phyloP scores from a whole-genome alignment of 1,284 basidiomycete genomes.

The Thelephora terrestris region DNA sequence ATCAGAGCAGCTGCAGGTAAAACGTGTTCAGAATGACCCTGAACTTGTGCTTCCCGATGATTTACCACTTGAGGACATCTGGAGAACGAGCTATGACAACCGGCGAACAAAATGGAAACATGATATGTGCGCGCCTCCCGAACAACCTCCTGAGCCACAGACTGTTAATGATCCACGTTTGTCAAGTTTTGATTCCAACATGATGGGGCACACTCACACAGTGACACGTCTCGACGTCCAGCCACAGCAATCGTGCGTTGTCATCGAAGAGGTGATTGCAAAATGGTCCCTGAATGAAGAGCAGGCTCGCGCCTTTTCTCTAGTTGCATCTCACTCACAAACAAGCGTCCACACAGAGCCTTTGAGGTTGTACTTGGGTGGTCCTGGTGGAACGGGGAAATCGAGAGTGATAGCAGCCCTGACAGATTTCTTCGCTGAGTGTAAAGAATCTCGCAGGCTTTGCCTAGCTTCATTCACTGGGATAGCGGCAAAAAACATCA shows the following conservation, averaged over 20 bases:
- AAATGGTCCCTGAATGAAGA: constrained; percentile 19
- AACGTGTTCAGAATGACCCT: no score
- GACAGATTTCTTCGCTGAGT: constrained; percentile 17
- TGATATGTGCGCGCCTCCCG: no score
- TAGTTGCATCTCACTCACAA: constrained; percentile 19
- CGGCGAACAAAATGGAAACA: no score
- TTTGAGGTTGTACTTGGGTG: constrained; percentile 18
- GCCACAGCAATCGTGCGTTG: neutral
- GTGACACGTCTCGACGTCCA: neutral
- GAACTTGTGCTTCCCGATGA: no score
- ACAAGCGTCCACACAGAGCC: neutral
- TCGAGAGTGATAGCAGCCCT: constrained; percentile 25
- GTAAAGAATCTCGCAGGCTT: constrained; percentile 15
- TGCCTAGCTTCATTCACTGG: constrained; percentile 24
- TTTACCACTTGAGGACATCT: no score
- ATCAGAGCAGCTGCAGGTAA: no score
- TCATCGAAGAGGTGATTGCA: constrained; percentile 9
- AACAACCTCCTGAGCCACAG: no score
- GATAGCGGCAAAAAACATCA: constrained; percentile 25
- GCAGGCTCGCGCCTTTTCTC: constrained; percentile 21
- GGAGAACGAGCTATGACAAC: no score
- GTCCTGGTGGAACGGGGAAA: constrained; percentile 30
- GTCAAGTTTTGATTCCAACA: no score
- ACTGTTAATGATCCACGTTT: no score
- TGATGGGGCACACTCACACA: no score